A percentile compares a stretch with the other conserved stretches of the same genome.
phyloP scores from a whole-genome alignment of 2,329 filamentous ascomycete species.

The Talaromyces piceae region DNA sequence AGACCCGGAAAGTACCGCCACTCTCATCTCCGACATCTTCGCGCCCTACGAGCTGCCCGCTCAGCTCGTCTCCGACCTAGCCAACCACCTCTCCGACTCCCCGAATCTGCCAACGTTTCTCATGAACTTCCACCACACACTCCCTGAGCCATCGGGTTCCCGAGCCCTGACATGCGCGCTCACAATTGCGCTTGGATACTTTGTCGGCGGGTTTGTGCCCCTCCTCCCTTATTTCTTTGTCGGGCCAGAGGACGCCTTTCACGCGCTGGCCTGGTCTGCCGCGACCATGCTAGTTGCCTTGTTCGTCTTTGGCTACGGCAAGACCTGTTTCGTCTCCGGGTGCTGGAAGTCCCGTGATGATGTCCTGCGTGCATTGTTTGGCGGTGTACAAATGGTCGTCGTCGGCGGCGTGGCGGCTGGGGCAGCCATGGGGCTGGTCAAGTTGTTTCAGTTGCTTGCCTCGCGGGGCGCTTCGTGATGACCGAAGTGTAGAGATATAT shows the following conservation, averaged over 20 bases:
- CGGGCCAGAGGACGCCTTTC: constrained; percentile 69
- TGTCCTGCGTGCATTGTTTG: constrained; percentile 25
- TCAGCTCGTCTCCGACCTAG: constrained; percentile 28
- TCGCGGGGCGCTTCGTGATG: background rate
- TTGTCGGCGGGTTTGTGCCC: constrained; percentile 41
- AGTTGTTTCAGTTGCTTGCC: constrained; percentile 23
- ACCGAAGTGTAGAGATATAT: no score
- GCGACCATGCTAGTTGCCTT: constrained; percentile 45
- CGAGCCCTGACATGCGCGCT: constrained; percentile 31
- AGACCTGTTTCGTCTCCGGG: constrained; percentile 36
- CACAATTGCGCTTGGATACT: constrained; percentile 35
- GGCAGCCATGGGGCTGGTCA: constrained; percentile 35
- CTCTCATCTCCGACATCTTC: constrained; percentile 31
- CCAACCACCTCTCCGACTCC: constrained; percentile 28
- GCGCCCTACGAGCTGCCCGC: constrained; percentile 32
- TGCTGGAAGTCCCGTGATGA: constrained; percentile 30
- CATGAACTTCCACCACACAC: constrained; percentile 36
- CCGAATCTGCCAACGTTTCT: constrained; percentile 32
- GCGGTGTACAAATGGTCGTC: constrained; percentile 34
- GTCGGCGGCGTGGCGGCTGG: constrained; percentile 33
- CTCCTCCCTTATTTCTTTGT: constrained; percentile 54
- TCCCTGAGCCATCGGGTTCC: constrained; percentile 31
- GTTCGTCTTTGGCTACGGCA: constrained; percentile 46
- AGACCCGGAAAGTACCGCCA: constrained; percentile 22
- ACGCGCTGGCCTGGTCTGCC: constrained; percentile 57